Conservation (phyloP, 805 yeast genomes). For the Millerozyma miso region DNA sequence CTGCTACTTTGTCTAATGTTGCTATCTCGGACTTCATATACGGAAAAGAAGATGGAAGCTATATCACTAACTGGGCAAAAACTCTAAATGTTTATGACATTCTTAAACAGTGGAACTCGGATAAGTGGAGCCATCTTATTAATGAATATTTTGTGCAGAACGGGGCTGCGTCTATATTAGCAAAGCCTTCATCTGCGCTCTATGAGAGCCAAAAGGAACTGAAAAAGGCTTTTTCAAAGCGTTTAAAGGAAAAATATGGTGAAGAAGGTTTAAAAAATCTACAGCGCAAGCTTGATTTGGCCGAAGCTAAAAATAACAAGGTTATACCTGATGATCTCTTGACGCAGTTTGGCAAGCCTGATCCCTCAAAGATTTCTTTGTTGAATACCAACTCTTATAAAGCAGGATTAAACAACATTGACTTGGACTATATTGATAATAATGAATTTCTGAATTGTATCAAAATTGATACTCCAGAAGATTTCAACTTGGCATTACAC, state of each 20-base stretch:
- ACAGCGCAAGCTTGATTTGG: slow-evolving; percentile 49
- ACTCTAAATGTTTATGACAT: slow-evolving; percentile 56
- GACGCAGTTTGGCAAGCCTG: slow-evolving; percentile 61
- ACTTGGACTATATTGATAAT: slow-evolving; percentile 24
- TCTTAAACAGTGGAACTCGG: slow-evolving; percentile 55
- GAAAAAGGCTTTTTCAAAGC: slow-evolving; percentile 44
- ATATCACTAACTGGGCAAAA: slow-evolving; percentile 52
- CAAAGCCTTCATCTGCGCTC: slow-evolving; percentile 63
- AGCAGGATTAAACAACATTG: slow-evolving; percentile 46
- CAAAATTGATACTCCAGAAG: slow-evolving; percentile 32
- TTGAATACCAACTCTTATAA: slow-evolving; percentile 64
- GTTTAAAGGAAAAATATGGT: slow-evolving; percentile 53
- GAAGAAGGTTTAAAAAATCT: slow-evolving; percentile 54
- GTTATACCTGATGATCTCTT: slow-evolving; percentile 72
- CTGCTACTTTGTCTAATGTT: slow-evolving; percentile 56
- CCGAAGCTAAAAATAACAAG: slow-evolving; percentile 64
- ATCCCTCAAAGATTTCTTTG: slow-evolving; percentile 69
- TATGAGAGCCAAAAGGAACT: slow-evolving; percentile 51
- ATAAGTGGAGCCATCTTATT: slow-evolving; percentile 63
- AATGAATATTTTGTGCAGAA: slow-evolving; percentile 53
- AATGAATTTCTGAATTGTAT: slow-evolving; percentile 16
- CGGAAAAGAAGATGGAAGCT: slow-evolving; percentile 60
- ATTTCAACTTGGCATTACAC: slow-evolving; percentile 67
- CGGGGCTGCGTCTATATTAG: slow-evolving; percentile 61
- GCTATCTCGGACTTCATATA: slow-evolving; percentile 80